These are phyloP conservation scores for Teunomyces atbi DNA, from an alignment of 805 yeast species.

Conservation along the genomic window DNA sequence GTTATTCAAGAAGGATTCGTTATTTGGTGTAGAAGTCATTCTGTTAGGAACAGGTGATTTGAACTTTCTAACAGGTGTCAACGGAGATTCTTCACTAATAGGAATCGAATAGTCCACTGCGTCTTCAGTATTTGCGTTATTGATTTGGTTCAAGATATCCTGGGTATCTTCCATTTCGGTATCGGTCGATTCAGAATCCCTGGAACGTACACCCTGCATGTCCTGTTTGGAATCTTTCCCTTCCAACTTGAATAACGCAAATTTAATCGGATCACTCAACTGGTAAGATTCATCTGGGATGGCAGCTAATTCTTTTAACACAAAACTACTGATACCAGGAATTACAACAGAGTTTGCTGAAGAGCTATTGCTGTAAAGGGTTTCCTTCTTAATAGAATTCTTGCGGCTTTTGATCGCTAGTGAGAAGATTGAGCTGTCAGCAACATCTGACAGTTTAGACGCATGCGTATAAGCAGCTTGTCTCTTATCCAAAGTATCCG, in stretches of 20 bases:
- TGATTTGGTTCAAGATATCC: conserved; percentile 38
- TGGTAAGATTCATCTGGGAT: conserved; percentile 74
- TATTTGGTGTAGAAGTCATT: conserved; percentile 14
- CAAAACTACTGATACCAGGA: conserved; percentile 47
- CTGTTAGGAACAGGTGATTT: conserved; percentile 3
- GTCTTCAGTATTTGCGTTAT: conserved; percentile 33
- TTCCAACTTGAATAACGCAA: conserved; percentile 75
- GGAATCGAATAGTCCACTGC: background rate
- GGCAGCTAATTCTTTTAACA: conserved; percentile 63
- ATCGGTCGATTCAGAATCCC: conserved; percentile 6
- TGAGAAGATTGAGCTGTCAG: conserved; percentile 38
- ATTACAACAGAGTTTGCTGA: conserved; percentile 44
- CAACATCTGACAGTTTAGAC: conserved; percentile 26
- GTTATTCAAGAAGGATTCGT: conserved; percentile 8
- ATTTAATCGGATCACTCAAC: conserved; percentile 66
- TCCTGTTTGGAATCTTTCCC: conserved; percentile 46
- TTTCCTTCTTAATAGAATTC: conserved; percentile 12
- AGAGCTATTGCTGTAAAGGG: conserved; percentile 9
- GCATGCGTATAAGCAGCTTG: conserved; percentile 13
- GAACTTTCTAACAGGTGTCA: conserved; percentile 27
- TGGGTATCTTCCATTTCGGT: conserved; percentile 26
- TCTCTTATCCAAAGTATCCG: conserved; percentile 7
- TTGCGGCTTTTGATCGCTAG: conserved; percentile 21
- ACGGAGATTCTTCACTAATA: conserved; percentile 21
- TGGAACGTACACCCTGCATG: conserved; percentile 2